phyloP scores from a whole-genome alignment of 108 stramenopile genomes.

The Nitzschia inconspicua region DNA sequence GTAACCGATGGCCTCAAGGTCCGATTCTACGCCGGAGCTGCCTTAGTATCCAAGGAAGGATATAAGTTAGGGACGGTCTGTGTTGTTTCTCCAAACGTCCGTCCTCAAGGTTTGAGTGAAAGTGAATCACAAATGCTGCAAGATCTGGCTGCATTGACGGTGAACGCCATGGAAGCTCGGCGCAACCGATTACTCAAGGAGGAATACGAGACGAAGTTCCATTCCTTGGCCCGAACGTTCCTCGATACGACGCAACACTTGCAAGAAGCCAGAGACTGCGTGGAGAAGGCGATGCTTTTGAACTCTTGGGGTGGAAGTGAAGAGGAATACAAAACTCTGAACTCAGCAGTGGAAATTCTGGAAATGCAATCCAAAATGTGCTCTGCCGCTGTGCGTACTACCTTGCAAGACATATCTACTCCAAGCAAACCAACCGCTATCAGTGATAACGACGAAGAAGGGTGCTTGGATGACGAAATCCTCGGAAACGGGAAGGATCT shows the following conservation, averaged over 20 bases:
- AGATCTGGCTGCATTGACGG: slow-evolving; percentile 54
- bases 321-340: background rate
- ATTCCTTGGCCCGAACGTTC: background rate
- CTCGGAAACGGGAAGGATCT: no score
- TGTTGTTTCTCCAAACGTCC: slow-evolving; percentile 59
- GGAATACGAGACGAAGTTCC: background rate
- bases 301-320: background rate
- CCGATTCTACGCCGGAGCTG: slow-evolving; percentile 80
- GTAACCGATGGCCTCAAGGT: slow-evolving; percentile 59
- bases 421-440: no score
- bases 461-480: background rate
- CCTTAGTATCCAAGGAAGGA: slow-evolving; percentile 48
- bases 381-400: background rate
- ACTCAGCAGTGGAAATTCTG: background rate
- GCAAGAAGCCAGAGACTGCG: background rate
- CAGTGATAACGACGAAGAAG: background rate
- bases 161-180: no score
- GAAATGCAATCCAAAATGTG: slow-evolving; percentile 4
- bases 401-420: slow-evolving; percentile 7
- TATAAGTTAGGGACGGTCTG: slow-evolving; percentile 73
- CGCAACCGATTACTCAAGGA: slow-evolving; percentile 14
- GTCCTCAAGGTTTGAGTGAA: slow-evolving; percentile 42
- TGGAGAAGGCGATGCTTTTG: background rate
- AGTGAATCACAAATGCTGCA: slow-evolving; percentile 61
- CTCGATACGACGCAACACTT: background rate